Base-by-base conservation (phyloP, 1,284 basidiomycete species). In the Pisolithus thermaeus region DNA sequence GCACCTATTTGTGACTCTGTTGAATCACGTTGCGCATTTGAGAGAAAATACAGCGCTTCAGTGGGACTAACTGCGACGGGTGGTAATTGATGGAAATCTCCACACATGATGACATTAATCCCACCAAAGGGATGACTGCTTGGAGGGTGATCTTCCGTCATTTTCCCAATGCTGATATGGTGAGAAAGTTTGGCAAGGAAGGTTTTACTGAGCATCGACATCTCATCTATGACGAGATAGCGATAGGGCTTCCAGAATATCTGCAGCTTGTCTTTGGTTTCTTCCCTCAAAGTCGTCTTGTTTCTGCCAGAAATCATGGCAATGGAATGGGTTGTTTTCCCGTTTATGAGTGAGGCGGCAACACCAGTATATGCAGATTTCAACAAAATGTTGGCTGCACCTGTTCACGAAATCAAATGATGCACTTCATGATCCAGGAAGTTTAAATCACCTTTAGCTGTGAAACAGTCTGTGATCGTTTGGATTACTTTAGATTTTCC, bases 401-500 rank as follows among this genome's bases (percentile, higher is more conserved):
- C 8, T 30, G 28, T 30, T 11, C 8, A 11, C 28, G 16, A 16
- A 28, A 7, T 30, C 28, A 30, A 30, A 11, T 9, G 1, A 20
- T 20, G 18, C 18, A 20, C 18, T 20, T 20, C 18, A 20, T 20
- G 18, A 20, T 20, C 18, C 18, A 20, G 25, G 25, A 27, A 27
- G 25, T 6, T 25, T 6, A 27, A 27, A 27, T 27, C 25, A 1
- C 49, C 46, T 12, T 8, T 38, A 0, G 4, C 6, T 8, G 7
- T 7, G 22, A 55, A 55, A 16, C 55, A 52, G 6, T 52, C 38
- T 0, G 46, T 55, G 5, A 55, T 40, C 2, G 45, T 54, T 27
- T 56, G 55, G 5, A 55, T 56, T 4, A 50, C 36, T 6, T 55
- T 56, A 1, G 46, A 55, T 36, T 57, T 57, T 6, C 56, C 51